Base-by-base conservation (phyloP, 495 filamentous ascomycete genomes). In the Xylaria bambusicola region DNA sequence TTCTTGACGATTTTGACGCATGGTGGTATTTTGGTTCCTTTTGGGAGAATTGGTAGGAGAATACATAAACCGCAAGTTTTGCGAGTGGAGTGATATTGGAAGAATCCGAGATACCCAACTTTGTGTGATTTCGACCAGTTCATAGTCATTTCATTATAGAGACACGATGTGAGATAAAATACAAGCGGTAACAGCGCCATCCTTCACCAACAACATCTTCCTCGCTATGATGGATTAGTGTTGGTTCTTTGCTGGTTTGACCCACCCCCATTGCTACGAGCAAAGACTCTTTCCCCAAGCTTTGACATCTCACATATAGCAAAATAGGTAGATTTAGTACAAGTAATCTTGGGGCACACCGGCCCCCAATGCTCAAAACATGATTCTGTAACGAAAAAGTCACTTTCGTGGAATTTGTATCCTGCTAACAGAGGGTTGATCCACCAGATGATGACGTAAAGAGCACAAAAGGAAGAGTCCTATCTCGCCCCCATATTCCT, bases 71-170 rank as follows among this genome's bases (percentile, higher is more conserved):
- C 55, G 15, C 46, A 31, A 58, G 45, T 44, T 50, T 58, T 49
- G 35, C 45, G 55, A 56, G 15, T 57, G 33, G 20, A 38, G 31
- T 57, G 31, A 36, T 20, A 15, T 35, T 15, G n/a, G 23, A 1
- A 23, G 18, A 47, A 38, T 17, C 48, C 42, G 54, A 58, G 55
- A 58, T 58, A 58, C 55, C 55, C 55, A 58, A 21, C 45, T 58
- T 56, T 33, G 40, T 36, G 44, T 49, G 33, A 45, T 12, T 50
- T 49, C 18, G 21, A n/a, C 31, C 45, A 23, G 23, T 49, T 49
- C 41, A 58, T 50, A 58, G 24, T 48, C 10, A n/a, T 31, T 38
- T 18, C 17, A 35, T 23, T 45, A n/a, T 35, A 56, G 26, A 24
- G 41, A 24, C 3, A 46, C 18, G 41, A 15, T 12, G 12, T n/a